Percentiles rank a stretch among this genome's conserved stretches.
Evolutionary conservation across 495 filamentous ascomycete genomes (phyloP).

Genomic region (Penicillium antarcticum): DNA sequence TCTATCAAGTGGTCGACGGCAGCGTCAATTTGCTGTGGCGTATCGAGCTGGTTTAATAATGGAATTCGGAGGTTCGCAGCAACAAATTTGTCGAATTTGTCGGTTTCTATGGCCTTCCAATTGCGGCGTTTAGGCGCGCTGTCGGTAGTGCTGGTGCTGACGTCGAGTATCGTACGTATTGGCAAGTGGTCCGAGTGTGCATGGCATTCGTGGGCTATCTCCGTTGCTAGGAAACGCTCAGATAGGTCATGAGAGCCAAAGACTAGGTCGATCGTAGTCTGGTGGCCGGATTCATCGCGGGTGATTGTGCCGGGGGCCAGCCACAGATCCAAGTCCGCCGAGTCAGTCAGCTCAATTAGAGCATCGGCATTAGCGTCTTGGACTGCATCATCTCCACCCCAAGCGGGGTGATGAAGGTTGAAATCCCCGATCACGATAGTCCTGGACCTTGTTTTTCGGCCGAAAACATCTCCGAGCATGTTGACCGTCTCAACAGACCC

Average conservation of each 20-base stretch:
- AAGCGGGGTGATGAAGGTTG: slow-evolving; percentile 21
- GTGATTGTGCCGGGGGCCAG: slow-evolving; percentile 3
- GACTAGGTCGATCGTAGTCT: slow-evolving; percentile 11
- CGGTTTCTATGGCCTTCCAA: slow-evolving; percentile 12
- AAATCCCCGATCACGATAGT: slow-evolving; percentile 22
- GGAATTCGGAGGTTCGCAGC: too few species aligned
- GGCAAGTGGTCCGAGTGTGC: slow-evolving; percentile 11
- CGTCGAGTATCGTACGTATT: slow-evolving; percentile 2
- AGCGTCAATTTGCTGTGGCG: background rate
- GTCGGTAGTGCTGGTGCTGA: background rate
- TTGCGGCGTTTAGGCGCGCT: background rate
- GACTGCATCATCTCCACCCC: slow-evolving; percentile 2
- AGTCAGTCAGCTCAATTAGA: background rate
- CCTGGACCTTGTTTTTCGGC: background rate
- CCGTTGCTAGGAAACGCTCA: background rate
- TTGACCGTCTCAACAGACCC: background rate
- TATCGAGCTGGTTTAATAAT: too few species aligned
- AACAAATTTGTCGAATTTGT: background rate
- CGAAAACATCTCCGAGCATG: background rate
- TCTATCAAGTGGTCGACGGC: background rate
- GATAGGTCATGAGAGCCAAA: background rate
- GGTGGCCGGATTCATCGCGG: background rate
- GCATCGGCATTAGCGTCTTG: background rate
- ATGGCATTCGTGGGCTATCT: background rate
- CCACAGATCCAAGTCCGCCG: background rate